Base-by-base conservation (phyloP, 768 basidiomycete species). In the Coprinopsis sp. region DNA sequence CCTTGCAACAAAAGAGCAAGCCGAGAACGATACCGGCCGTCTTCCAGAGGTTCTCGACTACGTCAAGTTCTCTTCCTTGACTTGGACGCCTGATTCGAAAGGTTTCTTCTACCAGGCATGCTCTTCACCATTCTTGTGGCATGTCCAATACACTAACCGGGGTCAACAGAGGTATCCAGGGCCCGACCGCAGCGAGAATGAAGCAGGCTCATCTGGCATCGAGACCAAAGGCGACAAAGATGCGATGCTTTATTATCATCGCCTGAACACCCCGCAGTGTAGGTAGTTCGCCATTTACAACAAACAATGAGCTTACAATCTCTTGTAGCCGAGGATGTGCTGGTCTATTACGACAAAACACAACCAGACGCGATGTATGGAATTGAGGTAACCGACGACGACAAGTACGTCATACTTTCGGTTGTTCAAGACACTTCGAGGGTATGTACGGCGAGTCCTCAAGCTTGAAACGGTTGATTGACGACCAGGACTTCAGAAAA, bases 21-120 rank as follows among this genome's bases (percentile, higher is more conserved):
- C 49, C n/a, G 67, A 69, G 6, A 70, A 75, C 42, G 72, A 81
- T 53, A 67, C 73, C 16, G 69, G 68, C 28, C 70, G 81, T 34
- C 71, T 89, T 29, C 53, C 69, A 3, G 89, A 91, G 36, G 82
- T 81, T 50, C 64, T 91, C 44, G 75, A 81, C 45, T 84, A 77
- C 58, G 84, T 87, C 51, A 91, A 91, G 60, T 90, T 88, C 64
- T 84, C 83, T 1, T 63, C 69, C 10, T 72, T 90, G 33, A 68
- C 71, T 22, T 91, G 89, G 90, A 81, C 81, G 3, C 77, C 79
- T 46, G 87, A 91, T 63, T 82, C 79, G 45, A 82, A 80, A 51
- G 89, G 90, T 1, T 89, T 91, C 64, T 88, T 91, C 65, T 92
- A 92, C 60, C 88, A 90, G 71, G 72, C 71, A 52, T 23, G 50